Base-by-base conservation (phyloP, 2,329 filamentous ascomycete species). In the Neopestalotiopsis sp. region DNA sequence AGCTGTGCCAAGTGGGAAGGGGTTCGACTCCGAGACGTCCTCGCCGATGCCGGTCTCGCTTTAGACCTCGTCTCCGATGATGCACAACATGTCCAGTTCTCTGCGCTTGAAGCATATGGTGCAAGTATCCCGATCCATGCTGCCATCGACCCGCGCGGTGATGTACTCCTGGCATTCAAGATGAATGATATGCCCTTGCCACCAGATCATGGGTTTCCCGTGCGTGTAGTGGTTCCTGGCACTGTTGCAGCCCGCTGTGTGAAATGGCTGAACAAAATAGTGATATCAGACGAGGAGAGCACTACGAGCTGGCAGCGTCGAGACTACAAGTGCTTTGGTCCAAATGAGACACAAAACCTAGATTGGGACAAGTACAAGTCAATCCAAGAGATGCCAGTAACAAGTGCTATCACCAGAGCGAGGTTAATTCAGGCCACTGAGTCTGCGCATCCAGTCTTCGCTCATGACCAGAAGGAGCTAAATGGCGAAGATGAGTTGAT, bases 251-350 rank as follows among this genome's bases (percentile, higher is more conserved):
- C 90, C 1, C 84, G 90, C 1, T 90, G 87, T 5, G 90, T 92
- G 71, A 93, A 93, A 75, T 93, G 90, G 91, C 81, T 93, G 1
- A 88, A 84, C 70, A 86, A 86, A 59, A 89, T 93, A 67, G 84
- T 87, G 0, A 82, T 92, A 1, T 88, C 89, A 52, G 88, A 90
- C 68, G 90, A 92, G 71, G 91, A 93, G 77, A 90, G 89, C 72
- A 79, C 84, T 3, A 90, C 86, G 58, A 86, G 91, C 74, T 91
- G 90, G 89, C 89, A 92, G 75, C 84, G 88, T 28, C 84, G 86
- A 20, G 90, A 92, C 75, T 92, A 92, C 79, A 92, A 92, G 76
- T 88, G 86, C 74, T 91, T 92, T 69, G 89, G 90, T 0, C 90
- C 90, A 3, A 91, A 91, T 74, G 84, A 90, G 76, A 81, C 82